Base-by-base conservation (phyloP, 2,329 filamentous ascomycete species). In the Lasiodiplodia gonubiensis region DNA sequence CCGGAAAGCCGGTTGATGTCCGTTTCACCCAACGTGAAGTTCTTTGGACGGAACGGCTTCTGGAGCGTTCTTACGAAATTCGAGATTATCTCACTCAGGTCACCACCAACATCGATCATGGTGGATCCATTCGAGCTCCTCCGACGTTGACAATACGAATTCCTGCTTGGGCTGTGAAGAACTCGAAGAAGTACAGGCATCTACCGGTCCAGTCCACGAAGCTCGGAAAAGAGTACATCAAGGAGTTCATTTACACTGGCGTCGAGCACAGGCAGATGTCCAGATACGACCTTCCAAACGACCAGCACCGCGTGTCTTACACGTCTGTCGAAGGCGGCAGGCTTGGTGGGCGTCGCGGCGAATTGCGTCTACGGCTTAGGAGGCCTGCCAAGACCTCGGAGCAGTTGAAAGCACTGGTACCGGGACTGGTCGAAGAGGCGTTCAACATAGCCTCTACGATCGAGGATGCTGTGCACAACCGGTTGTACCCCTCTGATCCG, bases 191-290 rank as follows among this genome's bases (percentile, higher is more conserved):
- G 12, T 67, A 63, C 23, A 33, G 12, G 11, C 18, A 18, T 21
- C 25, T 67, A 21, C 64, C 54, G 7, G 23, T 10, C n/a, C 23
- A 23, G 6, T 8, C 33, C 10, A 60, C 64, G 16, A 30, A 59
- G 8, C 55, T 57, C 0, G 60, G 71, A 49, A 60, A 63, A 10
- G 67, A 69, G 16, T 52, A 53, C 10, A 61, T 63, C 5, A 68
- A 75, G 27, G 72, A 69, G 11, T 79, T 75, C 39, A 65, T 76
- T 51, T 77, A 77, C 66, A 71, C 72, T 1, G 74, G 73, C 21
- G 70, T 78, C 3, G 71, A 72, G 46, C 74, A 77, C 54, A 69
- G 71, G 3, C 75, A 79, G 59, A 70, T 67, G 23, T 69, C 75
- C 25, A 63, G 35, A 4, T 72, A 72, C 1, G 54, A 60, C 4